Conservation (phyloP, 768 basidiomycete species). For the Termitomyces sp. region DNA sequence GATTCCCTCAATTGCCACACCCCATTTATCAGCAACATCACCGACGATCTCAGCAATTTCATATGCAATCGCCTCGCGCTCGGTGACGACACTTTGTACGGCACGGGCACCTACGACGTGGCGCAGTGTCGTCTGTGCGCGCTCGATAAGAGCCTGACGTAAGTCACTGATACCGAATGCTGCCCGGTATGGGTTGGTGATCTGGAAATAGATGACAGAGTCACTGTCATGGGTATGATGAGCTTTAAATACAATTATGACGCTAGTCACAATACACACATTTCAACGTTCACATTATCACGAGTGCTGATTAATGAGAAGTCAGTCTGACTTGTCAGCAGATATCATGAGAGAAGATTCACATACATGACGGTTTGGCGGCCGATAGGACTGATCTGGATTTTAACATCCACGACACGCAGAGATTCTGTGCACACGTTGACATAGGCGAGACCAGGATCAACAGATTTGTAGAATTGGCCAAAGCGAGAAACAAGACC, state of each 20-base stretch:
- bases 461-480: conserved; percentile 93
- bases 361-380: conserved; percentile 75
- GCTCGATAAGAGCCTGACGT: conserved; percentile 76
- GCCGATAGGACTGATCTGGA: conserved; percentile 88
- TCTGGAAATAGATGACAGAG: conserved; percentile 92
- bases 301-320: conserved; percentile 50
- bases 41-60: conserved; percentile 97
- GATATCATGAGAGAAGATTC: neutral
- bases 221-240: conserved; percentile 44
- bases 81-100: conserved; percentile 94
- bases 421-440: conserved; percentile 93
- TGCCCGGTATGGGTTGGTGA: conserved; percentile 85
- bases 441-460: conserved; percentile 87
- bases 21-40: conserved; percentile 93
- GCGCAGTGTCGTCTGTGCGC: conserved; percentile 92
- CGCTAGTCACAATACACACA: conserved; percentile 42
- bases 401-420: conserved; percentile 88
- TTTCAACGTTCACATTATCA: conserved; percentile 94
- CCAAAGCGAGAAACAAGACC: conserved; percentile 93
- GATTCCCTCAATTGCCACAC: conserved; percentile 94
- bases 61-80: conserved; percentile 93
- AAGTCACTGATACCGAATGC: conserved; percentile 92
- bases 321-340: neutral
- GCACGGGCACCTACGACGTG: conserved; percentile 94
- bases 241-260: conserved; percentile 4